These are phyloP conservation scores for Chlamydomonas sphaeroides DNA, from an alignment of 139 green algal genomes.

Conservation along the genomic window DNA sequence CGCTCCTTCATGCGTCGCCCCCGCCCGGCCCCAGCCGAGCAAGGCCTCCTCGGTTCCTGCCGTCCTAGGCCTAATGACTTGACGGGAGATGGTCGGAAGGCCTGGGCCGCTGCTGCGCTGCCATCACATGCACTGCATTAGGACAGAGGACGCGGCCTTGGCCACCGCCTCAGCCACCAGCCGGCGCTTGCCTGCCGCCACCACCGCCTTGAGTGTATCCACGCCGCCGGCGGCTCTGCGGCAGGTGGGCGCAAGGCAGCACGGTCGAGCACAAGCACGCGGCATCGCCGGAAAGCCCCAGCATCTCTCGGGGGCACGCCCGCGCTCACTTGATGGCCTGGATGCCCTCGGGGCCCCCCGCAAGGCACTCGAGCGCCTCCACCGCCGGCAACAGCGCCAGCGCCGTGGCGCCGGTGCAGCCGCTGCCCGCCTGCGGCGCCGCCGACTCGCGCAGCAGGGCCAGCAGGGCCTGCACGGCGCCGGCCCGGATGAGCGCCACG, in stretches of 20 bases:
- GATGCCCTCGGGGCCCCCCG: neutral
- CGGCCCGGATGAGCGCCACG: conserved; percentile 7
- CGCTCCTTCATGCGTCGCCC: no score
- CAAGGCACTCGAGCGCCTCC: conserved; percentile 27
- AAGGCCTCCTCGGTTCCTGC: no score
- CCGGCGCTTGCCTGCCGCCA: conserved; percentile 27
- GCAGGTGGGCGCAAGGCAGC: neutral
- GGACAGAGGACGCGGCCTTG: conserved; percentile 18
- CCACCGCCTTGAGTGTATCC: conserved; percentile 36
- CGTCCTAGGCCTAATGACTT: no score
- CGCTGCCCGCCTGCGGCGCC: neutral
- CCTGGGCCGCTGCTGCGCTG: no score
- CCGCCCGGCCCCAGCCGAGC: no score
- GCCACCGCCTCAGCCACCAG: conserved; percentile 5
- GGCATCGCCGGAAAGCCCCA: no score
- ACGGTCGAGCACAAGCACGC: no score
- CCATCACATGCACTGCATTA: conserved; percentile 38
- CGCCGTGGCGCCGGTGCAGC: neutral
- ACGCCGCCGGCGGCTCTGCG: conserved; percentile 7
- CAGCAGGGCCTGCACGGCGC: conserved; percentile 10
- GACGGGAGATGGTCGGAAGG: no score
- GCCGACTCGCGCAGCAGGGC: neutral
- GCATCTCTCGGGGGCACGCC: no score
- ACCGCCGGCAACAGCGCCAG: neutral
- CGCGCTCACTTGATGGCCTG: neutral